These are phyloP conservation scores for Poa pratensis DNA, from an alignment of 176 grass and related monocot species.

Conservation along the genomic window DNA sequence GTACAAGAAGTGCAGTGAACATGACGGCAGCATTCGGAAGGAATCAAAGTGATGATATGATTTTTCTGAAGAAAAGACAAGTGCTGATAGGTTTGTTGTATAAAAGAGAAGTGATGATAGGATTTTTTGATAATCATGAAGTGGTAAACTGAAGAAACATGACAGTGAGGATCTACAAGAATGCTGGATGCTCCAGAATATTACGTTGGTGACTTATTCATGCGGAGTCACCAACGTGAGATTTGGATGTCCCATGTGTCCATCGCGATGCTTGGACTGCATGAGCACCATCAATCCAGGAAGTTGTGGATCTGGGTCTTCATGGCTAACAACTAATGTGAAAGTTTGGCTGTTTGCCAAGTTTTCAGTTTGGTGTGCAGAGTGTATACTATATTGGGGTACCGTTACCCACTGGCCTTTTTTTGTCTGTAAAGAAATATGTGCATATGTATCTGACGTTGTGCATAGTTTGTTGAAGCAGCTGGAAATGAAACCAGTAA, in stretches of 20 bases:
- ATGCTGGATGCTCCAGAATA: neutral
- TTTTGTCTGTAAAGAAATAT: constrained; percentile 27
- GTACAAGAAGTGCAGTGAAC: constrained; percentile 37
- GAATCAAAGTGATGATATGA: constrained; percentile 26
- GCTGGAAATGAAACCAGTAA: constrained; percentile 23
- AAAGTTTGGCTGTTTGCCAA: constrained; percentile 17
- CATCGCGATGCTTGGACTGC: neutral
- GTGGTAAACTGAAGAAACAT: constrained; percentile 22
- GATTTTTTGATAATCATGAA: constrained; percentile 30
- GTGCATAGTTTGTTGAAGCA: constrained; percentile 46
- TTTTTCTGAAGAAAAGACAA: constrained; percentile 7
- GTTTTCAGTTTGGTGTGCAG: constrained; percentile 4
- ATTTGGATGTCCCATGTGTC: neutral
- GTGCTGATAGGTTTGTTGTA: constrained; percentile 12
- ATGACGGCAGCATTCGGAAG: constrained; percentile 17
- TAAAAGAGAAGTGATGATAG: constrained; percentile 11
- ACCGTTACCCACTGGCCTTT: neutral
- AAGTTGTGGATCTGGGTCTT: constrained; percentile 40
- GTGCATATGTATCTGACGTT: constrained; percentile 32
- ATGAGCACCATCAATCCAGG: neutral
- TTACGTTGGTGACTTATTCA: constrained; percentile 6
- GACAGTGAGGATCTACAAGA: neutral
- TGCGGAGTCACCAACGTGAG: constrained; percentile 4
- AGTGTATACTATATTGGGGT: constrained; percentile 24
- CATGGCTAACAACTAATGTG: constrained; percentile 28